Evolutionary conservation across 495 filamentous ascomycete species (phyloP), one percentile per base, ranked within the genome.

Genomic region (Durotheca rogersii): DNA sequence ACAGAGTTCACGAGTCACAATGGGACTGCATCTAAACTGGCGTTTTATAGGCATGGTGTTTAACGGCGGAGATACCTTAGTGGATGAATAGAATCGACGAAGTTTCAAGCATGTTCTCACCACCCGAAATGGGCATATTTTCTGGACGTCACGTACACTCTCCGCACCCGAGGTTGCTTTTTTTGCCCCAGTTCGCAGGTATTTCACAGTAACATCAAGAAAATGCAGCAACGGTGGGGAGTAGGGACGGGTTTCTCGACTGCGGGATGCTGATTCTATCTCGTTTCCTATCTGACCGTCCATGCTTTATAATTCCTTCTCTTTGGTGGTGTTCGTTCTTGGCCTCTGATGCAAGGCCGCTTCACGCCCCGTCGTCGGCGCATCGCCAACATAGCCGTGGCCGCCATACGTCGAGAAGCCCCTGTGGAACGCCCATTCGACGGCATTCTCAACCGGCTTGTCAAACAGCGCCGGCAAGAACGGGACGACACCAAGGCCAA

Each of bases 381-480:
- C 47, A 12, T 77, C 62, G 6, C 79, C 79, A 34, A 86, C 79
- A 14, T 65, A 74, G 27, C 59, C 62, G 42, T 83, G 78, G 1
- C 90, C 89, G 4, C 84, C 88, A 53, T 87, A 77, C 2, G 75
- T 56, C 57, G 82, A 77, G 51, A 94, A 86, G 0, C 76, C 87
- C 53, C 82, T 86, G 42, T 93, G 85, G 74, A 98, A 96, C 6
- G 73, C 64, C 88, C 87, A 95, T 59, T 96, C 92, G 2, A 95
- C 85, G 0, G 85, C 89, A 45, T 87, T 75, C 67, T 96, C 93
- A 17, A 98, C 88, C 7, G 93, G 91, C 62, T 96, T 80, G 60
- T 98, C 93, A 64, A 97, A 98, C 31, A 96, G 63, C 46, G 77
- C 90, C 0, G 93, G 93, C 35, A 98, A 71, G 68, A 89, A 87